Conservation (phyloP, 331 rosid genomes). For the Malus hybrid region DNA sequence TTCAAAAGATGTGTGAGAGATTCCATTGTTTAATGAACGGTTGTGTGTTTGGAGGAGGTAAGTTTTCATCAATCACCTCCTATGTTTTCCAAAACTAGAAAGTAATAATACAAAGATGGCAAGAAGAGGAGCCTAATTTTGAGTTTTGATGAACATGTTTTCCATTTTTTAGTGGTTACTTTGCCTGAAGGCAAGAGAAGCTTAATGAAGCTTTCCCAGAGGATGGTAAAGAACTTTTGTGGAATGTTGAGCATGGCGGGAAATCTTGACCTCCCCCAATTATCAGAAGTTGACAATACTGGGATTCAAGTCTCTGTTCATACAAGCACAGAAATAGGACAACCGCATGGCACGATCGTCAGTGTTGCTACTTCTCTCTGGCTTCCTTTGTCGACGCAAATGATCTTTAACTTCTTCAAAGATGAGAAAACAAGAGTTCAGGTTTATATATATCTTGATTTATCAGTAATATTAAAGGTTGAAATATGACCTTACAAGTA, state of each 20-base stretch:
- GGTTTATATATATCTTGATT: conserved; percentile 20
- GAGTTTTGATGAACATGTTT: not conserved
- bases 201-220: conserved; percentile 39
- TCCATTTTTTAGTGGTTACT: conserved; percentile 28
- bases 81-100: too few species aligned
- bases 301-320: conserved; percentile 34
- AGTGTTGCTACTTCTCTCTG: conserved; percentile 39
- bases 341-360: conserved; percentile 28
- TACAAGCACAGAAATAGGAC: conserved; percentile 13
- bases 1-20: conserved; percentile 69
- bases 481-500: not conserved
- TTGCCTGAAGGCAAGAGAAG: conserved; percentile 37
- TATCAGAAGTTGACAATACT: conserved; percentile 25
- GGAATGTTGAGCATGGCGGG: conserved; percentile 35
- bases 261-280: conserved; percentile 29
- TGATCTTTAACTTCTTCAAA: conserved; percentile 37
- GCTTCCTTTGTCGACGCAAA: conserved; percentile 37
- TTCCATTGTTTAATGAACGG: conserved; percentile 11
- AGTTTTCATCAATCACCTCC: too few species aligned
- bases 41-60: conserved; percentile 31
- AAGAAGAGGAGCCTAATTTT: not conserved
- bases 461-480: not conserved
- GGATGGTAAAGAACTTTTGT: conserved; percentile 36
- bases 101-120: too few species aligned
- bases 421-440: conserved; percentile 33